phyloP scores from a whole-genome alignment of 2,329 filamentous ascomycete species.

The Colletotrichum tanaceti region DNA sequence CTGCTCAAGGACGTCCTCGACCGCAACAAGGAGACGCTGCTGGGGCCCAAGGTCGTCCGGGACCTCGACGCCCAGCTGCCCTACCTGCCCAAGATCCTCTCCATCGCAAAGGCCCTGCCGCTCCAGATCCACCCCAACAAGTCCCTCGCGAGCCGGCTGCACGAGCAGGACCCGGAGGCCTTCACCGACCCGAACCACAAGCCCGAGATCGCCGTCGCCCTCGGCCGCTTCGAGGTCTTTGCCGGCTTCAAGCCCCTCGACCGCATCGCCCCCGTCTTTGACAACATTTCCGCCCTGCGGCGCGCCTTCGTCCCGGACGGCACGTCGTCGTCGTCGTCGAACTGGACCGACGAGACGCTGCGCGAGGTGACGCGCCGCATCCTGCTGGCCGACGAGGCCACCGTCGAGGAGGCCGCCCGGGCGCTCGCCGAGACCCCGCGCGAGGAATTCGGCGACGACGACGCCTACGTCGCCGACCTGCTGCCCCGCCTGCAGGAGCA shows the following conservation, averaged over 20 bases:
- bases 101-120: conserved; percentile 79
- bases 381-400: conserved; percentile 64
- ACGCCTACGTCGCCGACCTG: conserved; percentile 71
- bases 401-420: conserved; percentile 64
- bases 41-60: conserved; percentile 71
- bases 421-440: conserved; percentile 61
- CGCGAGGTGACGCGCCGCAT: conserved; percentile 66
- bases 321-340: no score
- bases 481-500: conserved; percentile 73
- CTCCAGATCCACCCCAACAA: conserved; percentile 82
- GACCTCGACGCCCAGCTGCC: conserved; percentile 73
- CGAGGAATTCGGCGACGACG: conserved; percentile 56
- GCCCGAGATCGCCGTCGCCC: conserved; percentile 80
- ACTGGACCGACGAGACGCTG: conserved; percentile 69
- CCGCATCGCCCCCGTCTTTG: conserved; percentile 70
- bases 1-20: conserved; percentile 73
- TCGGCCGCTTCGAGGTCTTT: conserved; percentile 80
- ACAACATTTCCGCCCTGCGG: conserved; percentile 64
- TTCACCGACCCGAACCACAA: conserved; percentile 83
- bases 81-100: conserved; percentile 77
- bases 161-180: conserved; percentile 70
- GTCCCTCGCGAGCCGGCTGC: conserved; percentile 71
- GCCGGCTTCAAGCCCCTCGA: conserved; percentile 77
- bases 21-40: conserved; percentile 68
- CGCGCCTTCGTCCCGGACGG: conserved; percentile 62